Base-by-base conservation (phyloP, 768 basidiomycete species). In the Tricholoma hemisulphureum region DNA sequence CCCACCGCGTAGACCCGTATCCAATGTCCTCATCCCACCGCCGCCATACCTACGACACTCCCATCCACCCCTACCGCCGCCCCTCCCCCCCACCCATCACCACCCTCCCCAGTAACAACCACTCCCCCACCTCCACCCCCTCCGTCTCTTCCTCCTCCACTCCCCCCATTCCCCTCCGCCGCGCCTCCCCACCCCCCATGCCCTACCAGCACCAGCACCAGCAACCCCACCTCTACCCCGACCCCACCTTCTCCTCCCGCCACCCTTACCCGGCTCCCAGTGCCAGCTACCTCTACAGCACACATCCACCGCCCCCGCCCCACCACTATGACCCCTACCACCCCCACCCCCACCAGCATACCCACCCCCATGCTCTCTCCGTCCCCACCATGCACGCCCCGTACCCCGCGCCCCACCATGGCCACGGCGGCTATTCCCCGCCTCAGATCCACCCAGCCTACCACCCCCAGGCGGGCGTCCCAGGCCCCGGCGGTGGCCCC, bases 91-190 rank as follows among this genome's bases (percentile, higher is more conserved):
- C 73, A 7, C 63, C 67, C 75, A 56, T 83, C 73, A 54, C 83
- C 77, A 31, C 82, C 75, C 2, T 81, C 77, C 58, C 80, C 79
- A 59, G 79, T 80, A 9, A 77, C 78, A 43, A 75, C 77, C 59
- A 73, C 83, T 23, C 82, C 83, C 65, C 88, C 87, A 0, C 85
- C 87, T n/a, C n/a, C 37, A 82, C 85, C 6, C 73, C 83, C 32
- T 85, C 83, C 9, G 77, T 81, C 32, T 83, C 83, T 43, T 84
- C 84, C 0, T 86, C 74, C 80, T 83, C 65, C 82, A 83, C 45
- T 80, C 82, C 31, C 79, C 82, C 45, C 79, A 79, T n/a, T 83
- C 85, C 1, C 84, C 87, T 6, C 82, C 83, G 59, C 65, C 80
- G 54, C 75, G 82, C 63, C 71, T 77, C 60, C 73, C 67, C 52